A percentile compares a stretch with the other conserved stretches of the same genome.
These are phyloP conservation scores for Clarireedia monteithiana DNA, from an alignment of 2,329 filamentous ascomycete genomes.

Conservation along the genomic window DNA sequence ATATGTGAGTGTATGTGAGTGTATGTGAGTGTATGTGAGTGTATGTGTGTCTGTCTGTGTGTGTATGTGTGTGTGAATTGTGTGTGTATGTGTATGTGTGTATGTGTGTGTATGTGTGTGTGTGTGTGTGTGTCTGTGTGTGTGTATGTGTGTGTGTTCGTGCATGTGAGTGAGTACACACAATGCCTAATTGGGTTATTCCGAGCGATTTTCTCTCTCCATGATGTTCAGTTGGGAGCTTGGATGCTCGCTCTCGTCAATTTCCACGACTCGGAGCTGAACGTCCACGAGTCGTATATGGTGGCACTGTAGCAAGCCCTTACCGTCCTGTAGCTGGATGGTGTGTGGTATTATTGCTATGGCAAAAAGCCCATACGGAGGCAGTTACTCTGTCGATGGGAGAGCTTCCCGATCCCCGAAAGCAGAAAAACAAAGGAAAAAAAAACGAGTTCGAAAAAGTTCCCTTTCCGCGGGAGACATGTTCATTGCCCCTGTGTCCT, in stretches of 20 bases:
- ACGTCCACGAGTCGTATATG: constrained; percentile 2
- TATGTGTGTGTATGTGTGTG: neutral
- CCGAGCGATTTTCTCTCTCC: neutral
- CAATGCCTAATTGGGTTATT: neutral
- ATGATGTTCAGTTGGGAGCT: neutral
- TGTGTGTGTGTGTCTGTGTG: neutral
- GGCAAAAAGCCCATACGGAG: neutral
- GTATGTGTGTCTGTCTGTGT: neutral
- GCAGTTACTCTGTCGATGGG: neutral
- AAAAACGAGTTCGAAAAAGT: neutral
- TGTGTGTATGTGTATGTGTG: neutral
- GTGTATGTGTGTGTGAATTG: neutral
- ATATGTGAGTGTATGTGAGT: neutral
- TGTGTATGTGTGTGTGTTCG: neutral
- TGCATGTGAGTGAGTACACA: neutral
- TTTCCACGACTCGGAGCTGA: constrained; percentile 5
- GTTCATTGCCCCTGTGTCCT: neutral
- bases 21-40: neutral
- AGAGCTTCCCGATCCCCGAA: neutral
- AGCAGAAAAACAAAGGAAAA: neutral
- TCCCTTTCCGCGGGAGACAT: neutral
- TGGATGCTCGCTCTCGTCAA: neutral
- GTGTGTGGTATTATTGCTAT: neutral
- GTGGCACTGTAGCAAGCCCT: neutral
- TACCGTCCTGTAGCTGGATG: no score